These are phyloP conservation scores for Macroventuria anomochaeta DNA, from an alignment of 2,329 filamentous ascomycete species.

Conservation along the genomic window DNA sequence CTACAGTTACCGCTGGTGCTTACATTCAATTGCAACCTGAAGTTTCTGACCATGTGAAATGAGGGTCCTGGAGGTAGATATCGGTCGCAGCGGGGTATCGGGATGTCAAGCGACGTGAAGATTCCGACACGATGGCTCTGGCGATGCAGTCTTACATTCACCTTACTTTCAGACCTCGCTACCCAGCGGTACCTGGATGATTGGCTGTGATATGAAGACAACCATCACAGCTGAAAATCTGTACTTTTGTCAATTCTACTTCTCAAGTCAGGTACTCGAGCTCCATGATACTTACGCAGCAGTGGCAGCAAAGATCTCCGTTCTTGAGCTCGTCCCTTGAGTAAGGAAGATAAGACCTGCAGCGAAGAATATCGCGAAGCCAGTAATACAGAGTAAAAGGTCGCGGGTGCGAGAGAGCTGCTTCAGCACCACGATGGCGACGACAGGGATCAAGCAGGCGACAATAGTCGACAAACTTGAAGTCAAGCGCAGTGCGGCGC, in stretches of 20 bases:
- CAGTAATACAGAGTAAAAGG: conserved; percentile 1
- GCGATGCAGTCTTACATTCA: neutral
- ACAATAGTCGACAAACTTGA: neutral
- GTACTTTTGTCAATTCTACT: neutral
- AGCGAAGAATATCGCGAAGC: conserved; percentile 3
- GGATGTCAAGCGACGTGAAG: no score
- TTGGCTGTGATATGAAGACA: conserved; percentile 6
- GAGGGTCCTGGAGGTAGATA: no score
- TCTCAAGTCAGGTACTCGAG: no score
- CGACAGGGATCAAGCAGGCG: neutral
- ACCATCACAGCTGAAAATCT: conserved; percentile 8
- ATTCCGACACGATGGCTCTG: no score
- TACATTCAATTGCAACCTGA: no score
- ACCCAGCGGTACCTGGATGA: neutral
- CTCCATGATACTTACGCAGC: conserved; percentile 15
- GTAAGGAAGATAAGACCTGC: conserved; percentile 12
- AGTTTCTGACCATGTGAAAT: no score
- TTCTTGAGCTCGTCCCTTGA: conserved; percentile 14
- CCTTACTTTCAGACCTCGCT: neutral
- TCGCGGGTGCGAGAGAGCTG: neutral
- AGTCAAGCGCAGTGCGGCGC: neutral
- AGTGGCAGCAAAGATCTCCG: conserved; percentile 22
- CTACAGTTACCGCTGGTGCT: no score
- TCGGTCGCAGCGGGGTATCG: no score
- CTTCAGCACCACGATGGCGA: neutral